phyloP scores from a whole-genome alignment of 2,329 filamentous ascomycete species.

The Talaromyces sp. region DNA sequence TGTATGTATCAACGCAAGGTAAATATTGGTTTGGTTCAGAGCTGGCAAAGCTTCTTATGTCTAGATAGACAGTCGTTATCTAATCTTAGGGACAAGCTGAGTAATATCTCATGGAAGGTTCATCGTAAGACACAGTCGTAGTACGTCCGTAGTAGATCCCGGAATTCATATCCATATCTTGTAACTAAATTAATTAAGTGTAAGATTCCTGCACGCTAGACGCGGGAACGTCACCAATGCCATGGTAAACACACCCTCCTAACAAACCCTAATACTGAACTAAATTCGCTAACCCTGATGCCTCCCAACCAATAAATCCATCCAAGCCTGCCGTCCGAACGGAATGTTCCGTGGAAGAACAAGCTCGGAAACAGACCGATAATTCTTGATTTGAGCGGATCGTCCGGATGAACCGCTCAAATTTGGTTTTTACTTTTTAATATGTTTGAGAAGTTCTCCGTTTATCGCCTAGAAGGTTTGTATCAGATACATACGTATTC shows the following conservation, averaged over 20 bases:
- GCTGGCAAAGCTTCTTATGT: too few species aligned
- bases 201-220: slow-evolving; percentile 4
- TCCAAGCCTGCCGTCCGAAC: background rate
- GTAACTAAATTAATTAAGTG: slow-evolving; percentile 1
- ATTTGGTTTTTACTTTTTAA: too few species aligned
- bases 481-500: too few species aligned
- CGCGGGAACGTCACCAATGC: slow-evolving; percentile 8
- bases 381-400: background rate
- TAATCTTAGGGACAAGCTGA: too few species aligned
- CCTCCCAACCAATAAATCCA: background rate
- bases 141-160: background rate
- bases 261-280: background rate
- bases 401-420: too few species aligned
- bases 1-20: too few species aligned
- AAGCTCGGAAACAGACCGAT: background rate
- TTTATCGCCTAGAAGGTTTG: too few species aligned
- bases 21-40: too few species aligned
- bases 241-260: slow-evolving; percentile 7
- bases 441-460: too few species aligned
- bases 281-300: background rate
- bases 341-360: background rate
- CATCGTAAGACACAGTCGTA: too few species aligned
- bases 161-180: background rate
- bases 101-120: too few species aligned
- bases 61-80: too few species aligned